phyloP scores from a whole-genome alignment of 2,329 filamentous ascomycete species.

The Fusarium sp. region DNA sequence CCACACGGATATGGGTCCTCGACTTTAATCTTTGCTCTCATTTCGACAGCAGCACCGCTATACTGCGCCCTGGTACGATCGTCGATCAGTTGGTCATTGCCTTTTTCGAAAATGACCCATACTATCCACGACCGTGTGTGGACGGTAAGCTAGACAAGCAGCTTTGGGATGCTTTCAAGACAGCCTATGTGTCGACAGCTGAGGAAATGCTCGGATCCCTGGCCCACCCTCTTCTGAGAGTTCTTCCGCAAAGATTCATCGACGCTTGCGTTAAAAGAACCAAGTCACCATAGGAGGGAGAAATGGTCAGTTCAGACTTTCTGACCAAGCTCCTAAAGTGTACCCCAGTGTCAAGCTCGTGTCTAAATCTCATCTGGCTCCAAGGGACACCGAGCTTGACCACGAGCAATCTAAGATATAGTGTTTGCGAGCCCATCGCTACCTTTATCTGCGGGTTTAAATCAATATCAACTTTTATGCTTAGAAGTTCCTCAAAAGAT shows the following conservation, averaged over 20 bases:
- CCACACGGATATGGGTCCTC: constrained; percentile 28
- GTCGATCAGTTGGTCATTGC: constrained; percentile 38
- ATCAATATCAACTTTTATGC: too few species aligned
- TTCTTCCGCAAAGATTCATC: constrained; percentile 4
- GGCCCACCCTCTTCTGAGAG: background rate
- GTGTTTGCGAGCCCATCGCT: background rate
- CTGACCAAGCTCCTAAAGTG: too few species aligned
- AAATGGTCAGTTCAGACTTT: too few species aligned
- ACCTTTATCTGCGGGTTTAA: background rate
- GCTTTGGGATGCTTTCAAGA: constrained; percentile 33
- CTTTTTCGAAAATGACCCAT: constrained; percentile 47
- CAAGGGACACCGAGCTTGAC: too few species aligned
- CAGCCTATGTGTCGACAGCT: background rate
- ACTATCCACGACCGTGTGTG: constrained; percentile 42
- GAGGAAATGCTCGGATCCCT: background rate
- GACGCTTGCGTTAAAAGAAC: background rate
- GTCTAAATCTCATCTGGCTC: too few species aligned
- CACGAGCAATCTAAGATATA: too few species aligned
- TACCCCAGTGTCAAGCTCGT: too few species aligned
- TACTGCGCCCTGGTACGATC: constrained; percentile 15
- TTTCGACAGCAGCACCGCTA: constrained; percentile 32
- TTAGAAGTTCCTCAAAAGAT: too few species aligned
- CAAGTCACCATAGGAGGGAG: too few species aligned
- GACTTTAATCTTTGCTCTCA: constrained; percentile 22
- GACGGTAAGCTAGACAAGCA: constrained; percentile 23